These are phyloP conservation scores for Isabelozyma gotoi DNA, from an alignment of 805 yeast genomes.

Conservation along the genomic window DNA sequence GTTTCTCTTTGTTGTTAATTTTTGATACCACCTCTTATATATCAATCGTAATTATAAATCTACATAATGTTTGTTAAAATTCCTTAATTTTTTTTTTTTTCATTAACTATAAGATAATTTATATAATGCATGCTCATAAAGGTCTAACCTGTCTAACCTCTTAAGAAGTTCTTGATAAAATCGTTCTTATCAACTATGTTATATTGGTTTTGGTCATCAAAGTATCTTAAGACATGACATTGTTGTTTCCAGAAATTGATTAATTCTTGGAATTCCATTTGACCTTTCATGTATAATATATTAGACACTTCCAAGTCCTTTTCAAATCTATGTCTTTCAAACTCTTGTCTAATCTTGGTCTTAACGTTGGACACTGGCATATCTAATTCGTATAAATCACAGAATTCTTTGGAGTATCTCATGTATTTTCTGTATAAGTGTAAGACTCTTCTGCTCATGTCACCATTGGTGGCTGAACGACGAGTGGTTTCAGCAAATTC, in stretches of 20 bases:
- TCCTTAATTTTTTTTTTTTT: background rate
- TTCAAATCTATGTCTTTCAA: slow-evolving; percentile 80
- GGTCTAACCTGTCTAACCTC: slow-evolving; percentile 50
- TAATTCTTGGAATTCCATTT: slow-evolving; percentile 87
- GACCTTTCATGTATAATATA: slow-evolving; percentile 75
- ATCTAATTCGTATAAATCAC: slow-evolving; percentile 69
- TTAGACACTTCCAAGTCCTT: slow-evolving; percentile 64
- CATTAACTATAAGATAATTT: background rate
- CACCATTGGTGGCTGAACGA: slow-evolving; percentile 58
- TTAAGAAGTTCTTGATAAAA: slow-evolving; percentile 73
- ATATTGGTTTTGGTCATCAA: slow-evolving; percentile 63
- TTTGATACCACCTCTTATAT: background rate
- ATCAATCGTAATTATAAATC: background rate
- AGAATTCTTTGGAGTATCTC: slow-evolving; percentile 58
- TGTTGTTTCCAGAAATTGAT: slow-evolving; percentile 89
- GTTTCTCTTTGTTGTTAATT: background rate
- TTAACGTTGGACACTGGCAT: slow-evolving; percentile 77
- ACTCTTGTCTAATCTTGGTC: slow-evolving; percentile 85
- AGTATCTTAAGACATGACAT: slow-evolving; percentile 80
- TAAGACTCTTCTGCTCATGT: slow-evolving; percentile 63
- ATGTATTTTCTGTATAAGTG: slow-evolving; percentile 71
- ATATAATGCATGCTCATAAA: background rate
- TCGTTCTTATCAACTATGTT: slow-evolving; percentile 54
- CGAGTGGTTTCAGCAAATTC: slow-evolving; percentile 82
- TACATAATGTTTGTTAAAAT: background rate